phyloP scores from a whole-genome alignment of 768 basidiomycete genomes.

The Suillus plorans region DNA sequence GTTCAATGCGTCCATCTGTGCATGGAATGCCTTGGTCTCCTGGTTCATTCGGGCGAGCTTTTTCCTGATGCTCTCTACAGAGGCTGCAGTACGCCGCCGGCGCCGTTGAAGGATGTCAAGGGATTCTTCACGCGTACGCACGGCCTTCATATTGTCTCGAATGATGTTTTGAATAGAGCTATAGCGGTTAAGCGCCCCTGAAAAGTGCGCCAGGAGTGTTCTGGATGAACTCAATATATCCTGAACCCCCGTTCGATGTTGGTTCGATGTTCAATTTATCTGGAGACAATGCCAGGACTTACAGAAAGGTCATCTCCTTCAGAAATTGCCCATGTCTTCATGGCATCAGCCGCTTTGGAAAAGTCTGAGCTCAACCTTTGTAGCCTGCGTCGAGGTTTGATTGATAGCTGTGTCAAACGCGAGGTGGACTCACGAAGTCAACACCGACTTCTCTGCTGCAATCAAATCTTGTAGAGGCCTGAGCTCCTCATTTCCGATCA shows the following conservation, averaged over 20 bases:
- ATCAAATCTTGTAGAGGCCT: conserved; percentile 86
- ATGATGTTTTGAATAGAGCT: conserved; percentile 69
- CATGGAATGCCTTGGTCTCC: conserved; percentile 78
- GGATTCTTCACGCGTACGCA: conserved; percentile 81
- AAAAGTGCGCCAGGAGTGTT: conserved; percentile 64
- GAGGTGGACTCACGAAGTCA: conserved; percentile 57
- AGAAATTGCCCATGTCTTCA: conserved; percentile 70
- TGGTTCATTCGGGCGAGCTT: conserved; percentile 88
- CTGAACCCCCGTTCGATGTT: conserved; percentile 37
- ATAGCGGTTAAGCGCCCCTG: conserved; percentile 65
- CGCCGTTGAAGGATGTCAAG: conserved; percentile 76
- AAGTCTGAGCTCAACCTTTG: conserved; percentile 68
- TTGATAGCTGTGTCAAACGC: neutral
- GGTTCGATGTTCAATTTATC: neutral
- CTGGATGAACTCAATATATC: conserved; percentile 74
- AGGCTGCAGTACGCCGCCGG: conserved; percentile 60
- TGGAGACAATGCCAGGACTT: conserved; percentile 24
- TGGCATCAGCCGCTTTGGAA: conserved; percentile 67
- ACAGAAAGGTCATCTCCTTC: conserved; percentile 85
- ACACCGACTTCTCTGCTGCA: conserved; percentile 79
- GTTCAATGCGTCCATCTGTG: conserved; percentile 73
- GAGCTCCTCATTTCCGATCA: conserved; percentile 67
- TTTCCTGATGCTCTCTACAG: conserved; percentile 82
- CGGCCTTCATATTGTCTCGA: conserved; percentile 66
- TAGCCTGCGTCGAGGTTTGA: conserved; percentile 37